Evolutionary conservation across 139 green algal species (phyloP).

Genomic region (Chlorella sp.): DNA sequence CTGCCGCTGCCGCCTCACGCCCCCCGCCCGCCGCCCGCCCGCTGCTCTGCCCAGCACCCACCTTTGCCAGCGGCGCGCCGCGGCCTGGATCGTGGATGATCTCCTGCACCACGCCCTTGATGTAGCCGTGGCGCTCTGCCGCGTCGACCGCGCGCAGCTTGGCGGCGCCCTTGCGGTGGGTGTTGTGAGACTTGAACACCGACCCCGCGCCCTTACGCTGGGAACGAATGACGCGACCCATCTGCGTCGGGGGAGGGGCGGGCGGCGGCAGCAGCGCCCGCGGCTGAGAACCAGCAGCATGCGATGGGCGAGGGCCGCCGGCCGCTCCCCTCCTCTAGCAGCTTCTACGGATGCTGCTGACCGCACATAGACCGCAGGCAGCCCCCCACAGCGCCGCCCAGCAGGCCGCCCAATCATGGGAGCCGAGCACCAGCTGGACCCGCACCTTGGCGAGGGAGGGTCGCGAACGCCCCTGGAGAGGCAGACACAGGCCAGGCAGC

Average conservation of each 20-base stretch:
- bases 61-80: constrained; percentile 94
- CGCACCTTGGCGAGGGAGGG: too few relatives aligned
- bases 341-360: not conserved
- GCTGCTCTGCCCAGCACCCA: constrained; percentile 43
- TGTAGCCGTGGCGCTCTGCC: constrained; percentile 91
- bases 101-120: constrained; percentile 95
- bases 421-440: too few relatives aligned
- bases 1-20: too few relatives aligned
- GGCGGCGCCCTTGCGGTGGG: constrained; percentile 94
- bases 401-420: too few relatives aligned
- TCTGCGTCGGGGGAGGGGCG: constrained; percentile 41
- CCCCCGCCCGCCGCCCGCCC: too few relatives aligned
- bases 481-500: too few relatives aligned
- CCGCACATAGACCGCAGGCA: too few relatives aligned
- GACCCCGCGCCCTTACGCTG: constrained; percentile 98
- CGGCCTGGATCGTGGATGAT: constrained; percentile 98
- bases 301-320: too few relatives aligned
- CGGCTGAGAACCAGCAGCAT: not conserved
- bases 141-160: constrained; percentile 86
- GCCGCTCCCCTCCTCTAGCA: not conserved
- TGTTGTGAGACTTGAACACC: constrained; percentile 96
- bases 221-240: constrained; percentile 97
- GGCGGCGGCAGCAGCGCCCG: not conserved
- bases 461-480: too few relatives aligned
- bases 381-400: too few relatives aligned